Base-by-base conservation (phyloP, 2,329 filamentous ascomycete species). In the Fonsecaea erecta region DNA sequence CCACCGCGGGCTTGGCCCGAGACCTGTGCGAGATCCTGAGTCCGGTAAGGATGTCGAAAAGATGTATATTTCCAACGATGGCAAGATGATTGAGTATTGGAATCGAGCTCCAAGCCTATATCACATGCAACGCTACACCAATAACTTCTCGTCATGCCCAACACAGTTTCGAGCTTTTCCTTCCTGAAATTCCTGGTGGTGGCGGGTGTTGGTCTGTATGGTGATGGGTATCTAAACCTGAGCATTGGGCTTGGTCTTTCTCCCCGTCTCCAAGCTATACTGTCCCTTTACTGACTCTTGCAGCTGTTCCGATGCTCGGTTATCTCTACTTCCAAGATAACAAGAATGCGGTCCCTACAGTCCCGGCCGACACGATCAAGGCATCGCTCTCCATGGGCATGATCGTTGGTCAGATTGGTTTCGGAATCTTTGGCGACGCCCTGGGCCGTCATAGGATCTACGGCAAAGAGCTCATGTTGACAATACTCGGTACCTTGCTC, bases 191-290 rank as follows among this genome's bases (percentile, higher is more conserved):
- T 74, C 54, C 53, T 74, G 34, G 30, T 66, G 16, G 70, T 71
- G 4, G 68, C 72, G 2, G 72, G 72, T 16, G 69, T 70, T 62
- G 72, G 72, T 51, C 70, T 74, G 56, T 73, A 73, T 57, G 67
- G 71, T 28, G 72, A 74, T 71, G 72, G 72, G 14, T 74, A 72
- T 66, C 66, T 74, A 6, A 74, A 74, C 51, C 53, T 73, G 28
- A 70, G 71, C 28, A 73, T 74, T 52, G 72, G 72, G 51, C 72
- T 74, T 28, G 70, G 72, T 73, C 52, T n/a, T 21, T 14, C 51
- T 35, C 28, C 28, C 52, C 30, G n/a, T 53, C 34, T 51, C 26
- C 26, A 11, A 5, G 8, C 24, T 11, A 4, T 18, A 16, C 11
- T 40, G 9, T 54, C 7, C 21, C 26, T 11, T n/a, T 26, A 2